These are phyloP conservation scores for Ophiosphaerella narmari DNA, from an alignment of 2,329 filamentous ascomycete species.

Conservation along the genomic window DNA sequence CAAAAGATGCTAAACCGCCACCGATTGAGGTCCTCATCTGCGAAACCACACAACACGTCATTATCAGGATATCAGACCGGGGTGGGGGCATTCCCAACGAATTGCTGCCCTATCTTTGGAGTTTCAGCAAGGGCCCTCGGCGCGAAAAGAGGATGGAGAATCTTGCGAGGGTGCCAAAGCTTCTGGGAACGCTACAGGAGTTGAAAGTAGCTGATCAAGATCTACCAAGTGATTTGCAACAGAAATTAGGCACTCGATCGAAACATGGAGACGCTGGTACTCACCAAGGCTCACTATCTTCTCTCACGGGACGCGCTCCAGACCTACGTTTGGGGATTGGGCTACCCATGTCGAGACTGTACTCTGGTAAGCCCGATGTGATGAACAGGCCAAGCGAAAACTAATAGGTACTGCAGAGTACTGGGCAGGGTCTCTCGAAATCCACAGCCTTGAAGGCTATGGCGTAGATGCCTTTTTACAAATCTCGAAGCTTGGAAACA, in stretches of 20 bases:
- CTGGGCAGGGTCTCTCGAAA: slow-evolving; percentile 89
- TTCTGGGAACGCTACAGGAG: slow-evolving; percentile 94
- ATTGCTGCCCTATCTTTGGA: slow-evolving; percentile 89
- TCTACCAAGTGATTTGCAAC: slow-evolving; percentile 13
- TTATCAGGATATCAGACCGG: slow-evolving; percentile 93
- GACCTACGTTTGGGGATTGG: slow-evolving; percentile 91
- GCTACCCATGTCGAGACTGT: slow-evolving; percentile 88
- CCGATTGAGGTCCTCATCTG: slow-evolving; percentile 95
- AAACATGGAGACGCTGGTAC: slow-evolving; percentile 28
- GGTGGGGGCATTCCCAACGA: slow-evolving; percentile 89
- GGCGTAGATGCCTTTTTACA: slow-evolving; percentile 95
- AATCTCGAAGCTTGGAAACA: slow-evolving; percentile 95
- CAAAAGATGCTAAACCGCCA: slow-evolving; percentile 60
- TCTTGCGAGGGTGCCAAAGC: slow-evolving; percentile 81
- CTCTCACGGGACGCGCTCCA: slow-evolving; percentile 80
- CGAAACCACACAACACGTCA: slow-evolving; percentile 91
- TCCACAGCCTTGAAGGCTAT: slow-evolving; percentile 94
- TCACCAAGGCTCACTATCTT: slow-evolving; percentile 70
- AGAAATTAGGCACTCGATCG: slow-evolving; percentile 24
- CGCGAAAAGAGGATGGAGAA: slow-evolving; percentile 80
- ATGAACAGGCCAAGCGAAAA: not conserved
- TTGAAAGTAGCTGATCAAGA: slow-evolving; percentile 56
- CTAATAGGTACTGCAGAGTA: slow-evolving; percentile 63
- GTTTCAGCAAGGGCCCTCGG: slow-evolving; percentile 90
- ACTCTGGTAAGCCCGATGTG: slow-evolving; percentile 59